phyloP scores from a whole-genome alignment of 495 filamentous ascomycete genomes.

The Oidiodendron maius region DNA sequence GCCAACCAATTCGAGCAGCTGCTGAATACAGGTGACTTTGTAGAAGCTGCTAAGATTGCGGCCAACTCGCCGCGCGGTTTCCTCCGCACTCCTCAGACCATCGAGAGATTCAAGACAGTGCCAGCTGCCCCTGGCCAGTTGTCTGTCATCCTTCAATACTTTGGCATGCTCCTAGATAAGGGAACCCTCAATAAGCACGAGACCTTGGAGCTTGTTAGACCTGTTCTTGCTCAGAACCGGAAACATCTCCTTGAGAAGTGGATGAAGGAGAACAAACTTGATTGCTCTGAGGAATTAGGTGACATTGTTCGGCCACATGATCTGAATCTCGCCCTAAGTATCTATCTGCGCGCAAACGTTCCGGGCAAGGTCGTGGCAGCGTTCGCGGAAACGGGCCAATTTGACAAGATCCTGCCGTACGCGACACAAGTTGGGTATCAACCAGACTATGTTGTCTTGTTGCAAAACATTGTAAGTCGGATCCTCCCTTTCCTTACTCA shows the following conservation, averaged over 20 bases:
- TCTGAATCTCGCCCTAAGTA: slow-evolving; percentile 70
- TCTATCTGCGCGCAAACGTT: slow-evolving; percentile 84
- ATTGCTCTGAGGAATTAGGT: slow-evolving; percentile 91
- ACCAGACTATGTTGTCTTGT: slow-evolving; percentile 84
- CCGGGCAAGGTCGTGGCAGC: slow-evolving; percentile 90
- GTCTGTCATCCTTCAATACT: slow-evolving; percentile 94
- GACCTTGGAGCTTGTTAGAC: slow-evolving; percentile 86
- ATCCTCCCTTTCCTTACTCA: no score
- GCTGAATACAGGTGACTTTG: slow-evolving; percentile 66
- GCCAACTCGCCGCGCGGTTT: slow-evolving; percentile 96
- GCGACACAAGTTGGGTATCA: slow-evolving; percentile 75
- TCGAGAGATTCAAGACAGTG: slow-evolving; percentile 87
- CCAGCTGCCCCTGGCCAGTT: slow-evolving; percentile 69
- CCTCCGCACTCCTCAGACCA: slow-evolving; percentile 86
- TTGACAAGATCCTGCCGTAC: slow-evolving; percentile 92
- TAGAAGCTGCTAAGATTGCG: slow-evolving; percentile 88
- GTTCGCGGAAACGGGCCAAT: slow-evolving; percentile 91
- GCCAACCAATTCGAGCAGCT: slow-evolving; percentile 87
- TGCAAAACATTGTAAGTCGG: slow-evolving; percentile 88
- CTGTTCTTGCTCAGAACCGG: slow-evolving; percentile 85
- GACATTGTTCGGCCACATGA: slow-evolving; percentile 91
- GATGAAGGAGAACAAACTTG: slow-evolving; percentile 91
- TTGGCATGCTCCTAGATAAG: slow-evolving; percentile 95
- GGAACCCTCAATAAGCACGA: slow-evolving; percentile 87
- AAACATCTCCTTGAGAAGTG: slow-evolving; percentile 98